Conservation (phyloP, 164 flowering plant species). For the Berberis vulgaris region DNA sequence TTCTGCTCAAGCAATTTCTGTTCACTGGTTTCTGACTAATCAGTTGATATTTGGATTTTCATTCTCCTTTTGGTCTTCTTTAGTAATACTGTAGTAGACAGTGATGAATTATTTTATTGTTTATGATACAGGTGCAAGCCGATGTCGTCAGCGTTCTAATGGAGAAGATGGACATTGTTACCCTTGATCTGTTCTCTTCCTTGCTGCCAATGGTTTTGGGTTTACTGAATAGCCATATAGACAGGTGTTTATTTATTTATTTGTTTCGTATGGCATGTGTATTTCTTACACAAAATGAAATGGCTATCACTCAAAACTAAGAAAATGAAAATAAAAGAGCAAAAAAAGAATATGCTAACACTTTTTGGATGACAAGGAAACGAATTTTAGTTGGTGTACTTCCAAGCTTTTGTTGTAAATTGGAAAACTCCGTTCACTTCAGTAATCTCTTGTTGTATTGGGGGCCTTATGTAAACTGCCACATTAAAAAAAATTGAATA, state of each 20-base stretch:
- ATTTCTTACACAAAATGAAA: too few relatives aligned
- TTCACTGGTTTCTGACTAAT: constrained; percentile 3
- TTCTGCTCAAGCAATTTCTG: constrained; percentile 12
- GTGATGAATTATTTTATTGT: neutral
- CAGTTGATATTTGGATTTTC: constrained; percentile 2
- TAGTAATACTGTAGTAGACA: neutral
- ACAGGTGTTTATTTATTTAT: constrained; percentile 38
- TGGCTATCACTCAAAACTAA: too few relatives aligned
- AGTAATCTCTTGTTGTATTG: too few relatives aligned
- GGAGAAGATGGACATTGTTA: constrained; percentile 66
- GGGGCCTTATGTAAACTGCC: too few relatives aligned
- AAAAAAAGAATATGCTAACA: too few relatives aligned
- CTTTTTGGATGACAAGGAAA: too few relatives aligned
- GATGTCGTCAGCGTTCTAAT: constrained; percentile 69
- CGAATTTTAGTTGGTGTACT: too few relatives aligned
- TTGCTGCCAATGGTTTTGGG: constrained; percentile 72
- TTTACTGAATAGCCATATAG: constrained; percentile 63
- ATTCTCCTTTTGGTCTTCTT: neutral
- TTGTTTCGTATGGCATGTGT: neutral
- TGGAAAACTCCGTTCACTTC: too few relatives aligned
- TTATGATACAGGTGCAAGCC: constrained; percentile 64
- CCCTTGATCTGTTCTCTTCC: constrained; percentile 64
- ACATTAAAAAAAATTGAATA: too few relatives aligned
- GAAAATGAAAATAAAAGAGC: too few relatives aligned
- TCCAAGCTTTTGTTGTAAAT: too few relatives aligned